Evolutionary conservation across 2,329 filamentous ascomycete genomes (phyloP).

Genomic region (Pezicula radicicola): DNA sequence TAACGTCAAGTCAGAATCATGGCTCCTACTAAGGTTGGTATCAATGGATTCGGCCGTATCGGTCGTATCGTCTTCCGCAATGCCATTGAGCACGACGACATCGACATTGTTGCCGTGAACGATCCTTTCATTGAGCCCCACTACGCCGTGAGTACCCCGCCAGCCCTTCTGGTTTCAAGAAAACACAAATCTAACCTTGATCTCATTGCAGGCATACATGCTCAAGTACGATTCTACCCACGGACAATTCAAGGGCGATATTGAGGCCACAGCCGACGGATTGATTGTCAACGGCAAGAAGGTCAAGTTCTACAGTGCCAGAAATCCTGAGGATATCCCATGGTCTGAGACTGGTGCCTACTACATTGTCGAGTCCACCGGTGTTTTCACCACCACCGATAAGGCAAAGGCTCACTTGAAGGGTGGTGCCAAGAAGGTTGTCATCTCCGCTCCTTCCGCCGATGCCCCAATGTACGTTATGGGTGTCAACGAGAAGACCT

Average conservation of each 20-base stretch:
- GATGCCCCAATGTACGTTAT: constrained; percentile 99
- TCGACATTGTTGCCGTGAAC: constrained; percentile 95
- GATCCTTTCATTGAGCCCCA: constrained; percentile 98
- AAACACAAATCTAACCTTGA: constrained; percentile 6
- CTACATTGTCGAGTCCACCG: constrained; percentile 96
- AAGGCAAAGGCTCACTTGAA: constrained; percentile 93
- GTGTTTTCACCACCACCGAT: constrained; percentile 98
- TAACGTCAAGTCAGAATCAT: constrained; percentile 36
- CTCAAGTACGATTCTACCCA: constrained; percentile 99
- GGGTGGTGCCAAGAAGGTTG: constrained; percentile 97
- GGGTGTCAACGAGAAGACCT: constrained; percentile 95
- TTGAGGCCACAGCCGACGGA: constrained; percentile 65
- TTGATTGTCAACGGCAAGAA: constrained; percentile 92
- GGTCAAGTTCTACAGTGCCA: constrained; percentile 92
- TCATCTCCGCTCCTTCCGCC: constrained; percentile 87
- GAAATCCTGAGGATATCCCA: constrained; percentile 84
- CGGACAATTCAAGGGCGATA: constrained; percentile 91
- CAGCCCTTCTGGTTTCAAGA: background rate
- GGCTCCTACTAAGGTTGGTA: constrained; percentile 73
- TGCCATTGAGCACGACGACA: constrained; percentile 83
- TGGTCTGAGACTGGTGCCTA: constrained; percentile 84
- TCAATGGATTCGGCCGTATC: constrained; percentile 99
- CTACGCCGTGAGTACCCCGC: constrained; percentile 78
- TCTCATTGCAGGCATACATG: constrained; percentile 79
- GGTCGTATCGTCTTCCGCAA: constrained; percentile 99